These are phyloP conservation scores for Neurospora sp. DNA, from an alignment of 2,329 filamentous ascomycete species.

Conservation along the genomic window DNA sequence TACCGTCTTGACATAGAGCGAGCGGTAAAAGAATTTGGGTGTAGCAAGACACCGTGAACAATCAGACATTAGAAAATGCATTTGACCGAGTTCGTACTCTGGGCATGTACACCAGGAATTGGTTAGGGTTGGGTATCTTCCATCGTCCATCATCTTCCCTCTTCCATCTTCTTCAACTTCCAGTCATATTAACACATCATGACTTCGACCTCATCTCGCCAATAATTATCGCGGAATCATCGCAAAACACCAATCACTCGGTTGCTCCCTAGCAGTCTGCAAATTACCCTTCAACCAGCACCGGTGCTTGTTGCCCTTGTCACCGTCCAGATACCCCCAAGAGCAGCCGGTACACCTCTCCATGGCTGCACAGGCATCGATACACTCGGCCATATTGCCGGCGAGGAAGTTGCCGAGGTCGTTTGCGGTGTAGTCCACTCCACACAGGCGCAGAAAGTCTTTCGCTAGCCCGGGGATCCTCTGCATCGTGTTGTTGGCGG, in stretches of 20 bases:
- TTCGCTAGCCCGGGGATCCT: conserved; percentile 29
- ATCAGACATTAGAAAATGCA: not conserved
- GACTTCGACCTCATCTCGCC: not conserved
- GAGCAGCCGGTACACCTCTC: conserved; percentile 26
- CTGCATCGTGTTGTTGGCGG: conserved; percentile 35
- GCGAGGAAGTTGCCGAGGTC: conserved; percentile 23
- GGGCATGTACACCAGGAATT: not conserved
- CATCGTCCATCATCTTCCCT: not conserved
- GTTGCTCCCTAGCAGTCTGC: conserved; percentile 20
- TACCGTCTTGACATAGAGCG: not conserved
- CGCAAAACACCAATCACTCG: conserved; percentile 28
- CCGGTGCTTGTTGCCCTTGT: conserved; percentile 21
- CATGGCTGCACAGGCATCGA: conserved; percentile 29
- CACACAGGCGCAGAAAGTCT: conserved; percentile 34
- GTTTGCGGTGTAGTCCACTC: conserved; percentile 33
- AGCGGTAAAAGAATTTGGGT: not conserved
- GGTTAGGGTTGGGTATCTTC: not conserved
- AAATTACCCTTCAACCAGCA: conserved; percentile 30
- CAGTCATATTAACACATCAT: not conserved
- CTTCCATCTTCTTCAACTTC: not conserved
- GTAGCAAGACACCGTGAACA: not conserved
- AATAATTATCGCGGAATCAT: conserved; percentile 7
- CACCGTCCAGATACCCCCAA: conserved; percentile 28
- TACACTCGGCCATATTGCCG: conserved; percentile 28
- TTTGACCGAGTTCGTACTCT: not conserved